phyloP scores from a whole-genome alignment of 2,329 filamentous ascomycete species.

The Calycina herbarum region DNA sequence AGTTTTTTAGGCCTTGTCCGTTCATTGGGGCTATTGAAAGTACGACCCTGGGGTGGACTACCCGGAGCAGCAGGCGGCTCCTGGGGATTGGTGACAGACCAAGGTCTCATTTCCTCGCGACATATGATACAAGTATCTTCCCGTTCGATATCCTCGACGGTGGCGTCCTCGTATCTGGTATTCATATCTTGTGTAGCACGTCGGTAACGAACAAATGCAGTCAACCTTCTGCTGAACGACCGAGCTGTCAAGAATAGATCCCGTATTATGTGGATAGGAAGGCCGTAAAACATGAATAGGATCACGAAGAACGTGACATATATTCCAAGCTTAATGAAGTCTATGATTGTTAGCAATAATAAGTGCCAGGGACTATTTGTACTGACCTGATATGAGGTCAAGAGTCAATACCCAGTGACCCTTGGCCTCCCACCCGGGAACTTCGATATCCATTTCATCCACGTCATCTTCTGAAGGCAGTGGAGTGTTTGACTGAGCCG shows the following conservation, averaged over 20 bases:
- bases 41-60: conserved; percentile 37
- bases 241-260: conserved; percentile 93
- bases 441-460: conserved; percentile 91
- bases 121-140: conserved; percentile 98
- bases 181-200: conserved; percentile 95
- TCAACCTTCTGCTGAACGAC: conserved; percentile 87
- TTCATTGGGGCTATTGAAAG: conserved; percentile 62
- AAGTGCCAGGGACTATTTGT: background rate
- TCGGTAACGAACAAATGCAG: conserved; percentile 84
- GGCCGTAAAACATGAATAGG: conserved; percentile 87
- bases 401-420: conserved; percentile 88
- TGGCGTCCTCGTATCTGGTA: conserved; percentile 83
- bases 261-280: conserved; percentile 94
- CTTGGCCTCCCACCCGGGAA: conserved; percentile 95
- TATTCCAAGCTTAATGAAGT: conserved; percentile 86
- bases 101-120: conserved; percentile 89
- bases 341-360: conserved; percentile 43
- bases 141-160: conserved; percentile 75
- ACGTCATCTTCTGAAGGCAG: conserved; percentile 71
- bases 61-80: conserved; percentile 41
- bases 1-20: conserved; percentile 90
- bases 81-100: conserved; percentile 54
- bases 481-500: conserved; percentile 40
- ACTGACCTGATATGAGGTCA: conserved; percentile 76
- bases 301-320: conserved; percentile 93